phyloP scores from a whole-genome alignment of 148 eudicot species.

The Nyssa sinensis region DNA sequence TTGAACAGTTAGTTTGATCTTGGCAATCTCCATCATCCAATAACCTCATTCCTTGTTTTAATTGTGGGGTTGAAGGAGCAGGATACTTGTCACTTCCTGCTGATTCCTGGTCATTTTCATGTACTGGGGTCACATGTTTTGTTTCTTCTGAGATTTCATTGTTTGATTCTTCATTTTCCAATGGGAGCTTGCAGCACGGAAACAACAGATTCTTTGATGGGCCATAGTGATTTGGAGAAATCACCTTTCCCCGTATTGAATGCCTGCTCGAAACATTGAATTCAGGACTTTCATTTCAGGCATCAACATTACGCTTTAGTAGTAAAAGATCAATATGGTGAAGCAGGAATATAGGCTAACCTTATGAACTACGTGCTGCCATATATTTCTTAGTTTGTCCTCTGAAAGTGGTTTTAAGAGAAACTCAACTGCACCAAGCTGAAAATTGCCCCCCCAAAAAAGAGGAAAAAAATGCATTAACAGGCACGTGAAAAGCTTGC shows the following conservation, averaged over 20 bases:
- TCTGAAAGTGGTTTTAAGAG: constrained; percentile 71
- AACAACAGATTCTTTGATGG: constrained; percentile 52
- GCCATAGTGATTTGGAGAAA: constrained; percentile 45
- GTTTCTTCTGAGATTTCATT: constrained; percentile 21
- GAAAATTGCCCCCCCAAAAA: constrained; percentile 21
- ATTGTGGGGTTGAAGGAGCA: constrained; percentile 82
- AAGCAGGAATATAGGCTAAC: constrained; percentile 21
- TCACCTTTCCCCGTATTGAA: constrained; percentile 53
- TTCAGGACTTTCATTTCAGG: neutral
- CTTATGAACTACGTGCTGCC: constrained; percentile 93
- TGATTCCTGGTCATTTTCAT: constrained; percentile 33
- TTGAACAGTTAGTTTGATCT: constrained; percentile 48
- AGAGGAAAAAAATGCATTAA: constrained; percentile 3
- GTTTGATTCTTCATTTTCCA: constrained; percentile 20
- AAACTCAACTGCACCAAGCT: constrained; percentile 93
- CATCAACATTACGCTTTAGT: neutral
- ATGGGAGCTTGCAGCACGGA: constrained; percentile 42
- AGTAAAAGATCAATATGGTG: neutral
- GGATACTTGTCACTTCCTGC: constrained; percentile 61
- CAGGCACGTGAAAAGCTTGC: neutral
- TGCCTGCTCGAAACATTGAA: constrained; percentile 43
- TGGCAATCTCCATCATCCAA: constrained; percentile 58
- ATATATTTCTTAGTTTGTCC: constrained; percentile 75
- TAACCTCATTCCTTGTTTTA: constrained; percentile 61
- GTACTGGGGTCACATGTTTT: constrained; percentile 17